Conservation (phyloP, 805 yeast genomes). For the Saccharomycopsis microspora region DNA sequence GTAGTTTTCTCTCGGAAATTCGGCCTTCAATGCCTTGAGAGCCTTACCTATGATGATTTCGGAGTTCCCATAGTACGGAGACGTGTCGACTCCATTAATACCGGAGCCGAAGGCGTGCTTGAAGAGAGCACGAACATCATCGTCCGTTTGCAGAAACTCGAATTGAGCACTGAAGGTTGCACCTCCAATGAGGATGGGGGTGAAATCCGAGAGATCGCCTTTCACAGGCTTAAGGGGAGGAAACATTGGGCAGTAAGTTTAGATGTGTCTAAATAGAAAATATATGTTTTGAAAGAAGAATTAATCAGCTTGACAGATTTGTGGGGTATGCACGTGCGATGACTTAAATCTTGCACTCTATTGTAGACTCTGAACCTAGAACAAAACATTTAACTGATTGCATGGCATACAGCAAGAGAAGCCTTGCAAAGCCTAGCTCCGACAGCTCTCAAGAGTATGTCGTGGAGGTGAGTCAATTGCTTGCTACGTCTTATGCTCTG, state of each 20-base stretch:
- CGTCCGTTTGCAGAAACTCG: constrained; percentile 49
- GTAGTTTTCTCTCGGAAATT: constrained; percentile 46
- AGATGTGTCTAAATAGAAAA: too few species aligned
- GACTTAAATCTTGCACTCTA: too few species aligned
- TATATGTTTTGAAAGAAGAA: too few species aligned
- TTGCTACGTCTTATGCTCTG: background rate
- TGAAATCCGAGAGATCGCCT: constrained; percentile 20
- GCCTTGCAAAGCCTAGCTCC: too few species aligned
- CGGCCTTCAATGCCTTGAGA: constrained; percentile 27
- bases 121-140: constrained; percentile 51
- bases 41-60: constrained; percentile 68
- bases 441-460: too few species aligned
- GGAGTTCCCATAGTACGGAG: constrained; percentile 89
- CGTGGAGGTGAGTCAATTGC: too few species aligned
- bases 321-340: too few species aligned
- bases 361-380: too few species aligned
- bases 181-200: constrained; percentile 72
- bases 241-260: too few species aligned
- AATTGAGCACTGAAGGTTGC: constrained; percentile 81
- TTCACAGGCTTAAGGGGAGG: too few species aligned
- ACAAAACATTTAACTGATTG: too few species aligned
- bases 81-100: constrained; percentile 71
- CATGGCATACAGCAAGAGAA: constrained; percentile 6
- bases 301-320: too few species aligned
- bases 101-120: constrained; percentile 54